Evolutionary conservation across 805 yeast genomes (phyloP), one percentile per base, ranked within the genome.

Genomic region (Yamadazyma nakazawae): DNA sequence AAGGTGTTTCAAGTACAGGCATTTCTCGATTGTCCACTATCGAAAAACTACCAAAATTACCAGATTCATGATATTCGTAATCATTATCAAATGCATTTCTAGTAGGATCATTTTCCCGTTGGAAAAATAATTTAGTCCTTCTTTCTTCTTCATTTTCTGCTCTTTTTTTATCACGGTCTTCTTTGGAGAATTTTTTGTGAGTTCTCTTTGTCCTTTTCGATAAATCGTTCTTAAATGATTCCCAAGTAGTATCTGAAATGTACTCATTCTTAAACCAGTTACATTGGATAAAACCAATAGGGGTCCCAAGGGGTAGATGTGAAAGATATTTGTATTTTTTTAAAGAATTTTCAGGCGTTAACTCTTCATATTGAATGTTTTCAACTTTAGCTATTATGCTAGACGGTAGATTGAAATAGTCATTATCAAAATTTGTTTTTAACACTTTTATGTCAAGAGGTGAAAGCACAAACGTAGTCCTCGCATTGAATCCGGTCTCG

Each of bases 301-400:
- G 86, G 0, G 96, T 85, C 1, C 97, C 97, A 25, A 80, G 61
- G 0, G 99, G 97, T 18, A 90, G 65, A 63, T 92, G 92, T 0
- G 86, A 76, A 47, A 94, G 66, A 61, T 86, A 89, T 62, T 89
- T 91, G 61, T 76, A 76, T 53, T 82, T 80, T 43, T 78, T 76
- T 2, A 79, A 37, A 56, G 57, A 85, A 53, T 80, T 80, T 13
- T 79, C 82, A 0, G 84, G 78, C 2, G 84, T 78, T 17, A 85
- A 72, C 19, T 78, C 78, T 32, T 86, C 95, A 58, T 77, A 78
- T 40, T 71, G 76, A 34, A 92, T 78, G 59, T 83, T 84, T 54
- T 88, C 96, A 6, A 91, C 76, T 34, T 74, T 77, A 9, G 80
- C 78, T 3, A 76, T 64, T 9, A 92, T 59, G 1, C 78, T 67